Percentiles rank a stretch among this genome's conserved stretches.
Evolutionary conservation across 2,329 filamentous ascomycete species (phyloP).

Genomic region (Dactylellina haptotyla): DNA sequence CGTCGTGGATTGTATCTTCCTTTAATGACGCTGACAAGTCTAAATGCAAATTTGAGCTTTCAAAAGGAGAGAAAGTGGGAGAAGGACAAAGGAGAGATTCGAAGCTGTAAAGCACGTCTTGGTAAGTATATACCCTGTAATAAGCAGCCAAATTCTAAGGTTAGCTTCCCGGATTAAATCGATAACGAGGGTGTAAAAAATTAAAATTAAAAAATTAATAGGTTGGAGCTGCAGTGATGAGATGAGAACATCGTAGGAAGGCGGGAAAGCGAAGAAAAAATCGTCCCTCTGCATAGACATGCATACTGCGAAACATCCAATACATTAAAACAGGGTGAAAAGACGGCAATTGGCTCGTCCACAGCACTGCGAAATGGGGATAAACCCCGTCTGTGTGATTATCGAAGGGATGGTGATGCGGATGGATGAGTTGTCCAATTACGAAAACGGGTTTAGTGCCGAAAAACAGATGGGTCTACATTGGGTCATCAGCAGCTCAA

Average conservation of each 20-base stretch:
- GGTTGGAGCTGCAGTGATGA: constrained; percentile 42
- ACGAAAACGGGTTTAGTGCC: constrained; percentile 46
- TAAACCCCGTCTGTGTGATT: constrained; percentile 50
- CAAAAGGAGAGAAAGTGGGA: constrained; percentile 2
- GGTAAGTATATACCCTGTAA: constrained; percentile 18
- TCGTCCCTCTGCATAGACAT: constrained; percentile 43
- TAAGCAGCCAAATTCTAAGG: constrained; percentile 17
- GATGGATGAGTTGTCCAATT: constrained; percentile 54
- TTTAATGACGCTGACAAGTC: constrained; percentile 19
- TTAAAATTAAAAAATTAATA: constrained; percentile 14
- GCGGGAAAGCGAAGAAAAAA: constrained; percentile 35
- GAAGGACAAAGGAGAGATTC: constrained; percentile 5
- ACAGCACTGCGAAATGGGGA: constrained; percentile 24
- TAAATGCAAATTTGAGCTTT: constrained; percentile 35
- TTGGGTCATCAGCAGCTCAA: constrained; percentile 50
- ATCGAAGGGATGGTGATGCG: constrained; percentile 51
- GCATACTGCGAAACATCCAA: constrained; percentile 53
- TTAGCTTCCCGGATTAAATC: constrained; percentile 18
- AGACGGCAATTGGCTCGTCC: constrained; percentile 48
- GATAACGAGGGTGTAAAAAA: constrained; percentile 5
- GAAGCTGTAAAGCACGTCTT: constrained; percentile 1
- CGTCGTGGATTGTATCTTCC: constrained; percentile 14
- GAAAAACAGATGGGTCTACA: constrained; percentile 23
- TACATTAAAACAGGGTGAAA: constrained; percentile 39
- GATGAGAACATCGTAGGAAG: constrained; percentile 46